phyloP scores from a whole-genome alignment of 768 basidiomycete species.

The Dendrothele bispora region DNA sequence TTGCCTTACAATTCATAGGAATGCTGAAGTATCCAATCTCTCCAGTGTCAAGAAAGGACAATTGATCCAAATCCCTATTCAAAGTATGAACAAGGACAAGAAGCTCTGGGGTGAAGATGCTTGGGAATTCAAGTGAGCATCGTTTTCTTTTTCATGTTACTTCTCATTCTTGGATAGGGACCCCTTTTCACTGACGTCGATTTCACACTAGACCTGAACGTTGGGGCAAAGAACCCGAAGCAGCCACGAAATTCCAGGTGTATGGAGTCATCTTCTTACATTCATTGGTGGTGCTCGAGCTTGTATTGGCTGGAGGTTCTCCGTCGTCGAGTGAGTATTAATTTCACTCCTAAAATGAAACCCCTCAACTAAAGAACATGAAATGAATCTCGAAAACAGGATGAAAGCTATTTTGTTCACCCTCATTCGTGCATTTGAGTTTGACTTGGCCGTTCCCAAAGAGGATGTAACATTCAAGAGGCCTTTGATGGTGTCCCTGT shows the following conservation, averaged over 20 bases:
- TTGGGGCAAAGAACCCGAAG: conserved; percentile 51
- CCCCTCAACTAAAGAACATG: neutral
- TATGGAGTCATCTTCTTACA: conserved; percentile 57
- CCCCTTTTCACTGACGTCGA: neutral
- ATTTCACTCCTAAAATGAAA: neutral
- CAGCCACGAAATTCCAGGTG: conserved; percentile 49
- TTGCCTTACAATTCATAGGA: too few relatives aligned
- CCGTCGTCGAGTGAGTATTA: conserved; percentile 52
- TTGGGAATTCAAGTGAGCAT: conserved; percentile 51
- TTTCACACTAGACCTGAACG: conserved; percentile 74
- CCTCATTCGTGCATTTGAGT: conserved; percentile 51
- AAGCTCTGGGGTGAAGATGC: conserved; percentile 65
- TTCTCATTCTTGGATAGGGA: too few relatives aligned
- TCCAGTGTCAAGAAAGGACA: conserved; percentile 44
- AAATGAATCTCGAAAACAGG: conserved; percentile 22
- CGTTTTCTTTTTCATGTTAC: too few relatives aligned
- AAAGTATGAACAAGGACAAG: conserved; percentile 49
- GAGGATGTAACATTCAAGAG: too few relatives aligned
- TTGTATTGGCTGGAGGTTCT: conserved; percentile 68
- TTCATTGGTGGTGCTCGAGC: conserved; percentile 66
- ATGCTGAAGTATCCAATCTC: too few relatives aligned
- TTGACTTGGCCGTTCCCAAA: conserved; percentile 50
- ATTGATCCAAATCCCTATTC: conserved; percentile 48
- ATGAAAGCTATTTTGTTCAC: conserved; percentile 48
- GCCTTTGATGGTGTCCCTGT: too few relatives aligned